Percentiles rank a stretch among this genome's conserved stretches.
phyloP scores from a whole-genome alignment of 805 yeast genomes.

The Wickerhamiella cacticola region DNA sequence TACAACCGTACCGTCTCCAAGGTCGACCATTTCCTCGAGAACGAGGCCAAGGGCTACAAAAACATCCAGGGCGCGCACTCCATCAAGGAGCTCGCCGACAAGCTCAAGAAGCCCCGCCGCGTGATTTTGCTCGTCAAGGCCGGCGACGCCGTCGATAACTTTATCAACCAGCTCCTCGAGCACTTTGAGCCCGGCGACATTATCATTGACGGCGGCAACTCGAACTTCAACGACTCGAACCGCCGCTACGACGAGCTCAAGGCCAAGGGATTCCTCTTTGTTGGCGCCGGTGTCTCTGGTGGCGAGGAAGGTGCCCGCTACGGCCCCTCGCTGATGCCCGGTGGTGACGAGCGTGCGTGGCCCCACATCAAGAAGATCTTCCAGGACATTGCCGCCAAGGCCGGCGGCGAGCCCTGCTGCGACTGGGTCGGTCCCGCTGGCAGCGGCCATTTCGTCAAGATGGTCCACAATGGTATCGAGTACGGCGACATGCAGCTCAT shows the following conservation, averaged over 20 bases:
- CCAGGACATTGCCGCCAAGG: constrained; percentile 91
- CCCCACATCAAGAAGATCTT: constrained; percentile 93
- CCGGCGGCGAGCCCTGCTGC: constrained; percentile 98
- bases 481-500: constrained; percentile 99
- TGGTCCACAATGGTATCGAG: constrained; percentile 99
- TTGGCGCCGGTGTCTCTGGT: constrained; percentile 99
- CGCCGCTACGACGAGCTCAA: constrained; percentile 88
- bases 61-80: constrained; percentile 93
- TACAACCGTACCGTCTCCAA: constrained; percentile 95
- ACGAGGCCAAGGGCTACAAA: constrained; percentile 86
- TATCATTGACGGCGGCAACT: constrained; percentile 99
- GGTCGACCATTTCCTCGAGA: constrained; percentile 84
- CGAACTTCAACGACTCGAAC: constrained; percentile 97
- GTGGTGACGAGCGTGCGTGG: constrained; percentile 98
- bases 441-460: constrained; percentile 96
- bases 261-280: constrained; percentile 77
- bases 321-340: constrained; percentile 99
- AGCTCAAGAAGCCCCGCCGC: constrained; percentile 95
- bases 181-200: constrained; percentile 92
- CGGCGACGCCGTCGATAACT: constrained; percentile 85
- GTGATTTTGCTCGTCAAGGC: constrained; percentile 91
- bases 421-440: constrained; percentile 99
- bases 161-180: constrained; percentile 80
- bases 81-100: constrained; percentile 70
- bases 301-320: constrained; percentile 99